These are phyloP conservation scores for Chondrostereum purpureum DNA, from an alignment of 1,284 basidiomycete genomes.

Conservation along the genomic window DNA sequence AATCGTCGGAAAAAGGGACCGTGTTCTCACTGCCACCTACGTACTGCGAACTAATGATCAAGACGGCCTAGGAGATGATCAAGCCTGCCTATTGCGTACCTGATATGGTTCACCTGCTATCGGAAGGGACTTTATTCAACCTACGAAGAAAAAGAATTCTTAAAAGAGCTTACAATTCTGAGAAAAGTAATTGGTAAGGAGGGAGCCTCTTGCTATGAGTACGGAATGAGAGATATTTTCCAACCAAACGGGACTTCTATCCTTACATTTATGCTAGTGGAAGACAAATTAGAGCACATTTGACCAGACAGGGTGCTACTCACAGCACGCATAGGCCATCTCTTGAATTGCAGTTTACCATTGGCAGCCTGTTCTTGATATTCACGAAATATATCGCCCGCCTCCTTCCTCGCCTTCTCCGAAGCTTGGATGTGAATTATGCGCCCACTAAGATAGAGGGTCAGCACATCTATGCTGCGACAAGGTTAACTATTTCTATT, in stretches of 20 bases:
- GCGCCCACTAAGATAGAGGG: slow-evolving; percentile 44
- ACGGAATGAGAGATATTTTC: slow-evolving; percentile 9
- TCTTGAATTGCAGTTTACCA: slow-evolving; percentile 51
- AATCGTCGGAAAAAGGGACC: slow-evolving; percentile 52
- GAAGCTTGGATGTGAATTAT: slow-evolving; percentile 55
- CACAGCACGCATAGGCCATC: slow-evolving; percentile 64
- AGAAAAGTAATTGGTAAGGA: slow-evolving; percentile 76
- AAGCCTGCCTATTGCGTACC: no score
- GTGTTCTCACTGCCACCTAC: slow-evolving; percentile 69
- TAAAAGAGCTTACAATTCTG: slow-evolving; percentile 61
- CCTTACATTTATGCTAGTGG: slow-evolving; percentile 62
- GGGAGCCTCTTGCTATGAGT: slow-evolving; percentile 50
- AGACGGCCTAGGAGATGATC: no score
- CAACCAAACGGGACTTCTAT: slow-evolving; percentile 2
- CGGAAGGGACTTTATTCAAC: slow-evolving; percentile 5
- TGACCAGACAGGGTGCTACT: no score
- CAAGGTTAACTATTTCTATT: no score
- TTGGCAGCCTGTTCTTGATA: slow-evolving; percentile 59
- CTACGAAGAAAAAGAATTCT: slow-evolving; percentile 2
- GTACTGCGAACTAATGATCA: no score
- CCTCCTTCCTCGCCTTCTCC: slow-evolving; percentile 6
- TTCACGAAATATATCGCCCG: slow-evolving; percentile 18
- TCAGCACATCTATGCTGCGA: no score
- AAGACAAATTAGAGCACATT: no score
- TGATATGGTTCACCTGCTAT: slow-evolving; percentile 69